Evolutionary conservation across 352 stramenopile species (phyloP), one percentile per base, ranked within the genome.

Genomic region (Phytophthora palmivora): DNA sequence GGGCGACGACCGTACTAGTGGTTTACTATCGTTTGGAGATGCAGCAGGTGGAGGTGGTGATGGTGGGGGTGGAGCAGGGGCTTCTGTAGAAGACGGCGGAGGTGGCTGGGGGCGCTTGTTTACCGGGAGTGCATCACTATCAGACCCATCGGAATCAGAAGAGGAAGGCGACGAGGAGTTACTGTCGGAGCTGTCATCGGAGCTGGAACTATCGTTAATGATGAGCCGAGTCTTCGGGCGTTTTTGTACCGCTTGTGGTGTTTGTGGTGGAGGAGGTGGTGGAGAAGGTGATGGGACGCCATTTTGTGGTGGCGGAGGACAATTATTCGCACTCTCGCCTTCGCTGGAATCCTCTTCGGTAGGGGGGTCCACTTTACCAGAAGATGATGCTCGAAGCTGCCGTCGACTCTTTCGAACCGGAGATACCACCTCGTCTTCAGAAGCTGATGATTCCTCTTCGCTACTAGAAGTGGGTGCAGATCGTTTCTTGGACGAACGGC

Each of bases 151-250:
- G 7, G 58, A 75, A 67, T 78, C 60, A 7, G 74, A 85, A 0
- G 63, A 76, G 2, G 76, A 81, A 5, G 74, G 82, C 3, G 76
- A 79, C 2, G 74, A 77, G 3, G 67, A 78, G 15, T 67, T 67
- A 16, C 76, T 79, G 36, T 61, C 64, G 2, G 65, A 74, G 41
- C 69, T 83, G 24, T 71, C 72, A 1, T 91, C 79, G 12, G 82
- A 89, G 64, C 79, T 91, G 1, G 82, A 90, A 56, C 76, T 93
- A 39, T 84, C 75, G 46, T 77, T 91, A 39, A 87, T 75, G 21
- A 78, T 56, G 8, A 88, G 72, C 6, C 70, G 76, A 16, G 59
- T 28, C 55, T 78, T 81, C 37, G 54, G 16, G 12, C 56, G 64
- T 42, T 71, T 74, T 42, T 72, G 65, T 45, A 39, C 41, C 34